Evolutionary conservation across 495 filamentous ascomycete genomes (phyloP), one percentile per base, ranked within the genome.

Genomic region (Aspergillus sparsus): DNA sequence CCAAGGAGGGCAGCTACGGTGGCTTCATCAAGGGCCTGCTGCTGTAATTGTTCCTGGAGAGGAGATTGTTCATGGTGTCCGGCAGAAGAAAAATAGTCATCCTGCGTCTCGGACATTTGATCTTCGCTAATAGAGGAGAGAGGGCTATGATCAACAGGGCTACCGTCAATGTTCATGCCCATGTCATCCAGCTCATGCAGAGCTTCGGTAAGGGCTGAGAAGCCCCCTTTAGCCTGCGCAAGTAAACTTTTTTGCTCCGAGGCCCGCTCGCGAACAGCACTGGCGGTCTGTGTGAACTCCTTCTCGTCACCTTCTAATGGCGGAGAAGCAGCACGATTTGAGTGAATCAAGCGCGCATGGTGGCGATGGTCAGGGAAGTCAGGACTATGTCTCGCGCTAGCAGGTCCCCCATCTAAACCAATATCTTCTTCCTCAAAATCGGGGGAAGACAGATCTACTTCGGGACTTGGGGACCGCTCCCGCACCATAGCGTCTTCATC

Each of bases 211-310:
- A 76, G 71, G 44, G 73, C 70, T 16, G 72, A 75, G 36, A 68
- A 66, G 9, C 66, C 62, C 5, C 69, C 69, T 18, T 58, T 69
- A 6, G 67, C 58, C 15, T 68, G 64, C 37, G 66, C 62, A 7
- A 54, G 53, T 58, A 68, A 69, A 53, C 53, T 70, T 63, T 80
- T 83, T 63, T 82, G 82, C 62, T 78, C 74, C 7, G 78, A 74
- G n/a, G 78, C 90, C 58, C 89, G 84, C 76, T 89, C 89, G 65
- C 91, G 91, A 72, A 97, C 83, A 45, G 86, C 88, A 66, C 88
- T 87, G 8, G 94, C 94, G 6, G 93, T 97, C 75, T 93, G 91
- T 4, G 91, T 97, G 68, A 98, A 98, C 74, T 98, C 94, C 66
- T 88, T 90, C 77, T 98, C 94, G 63, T 98, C 94, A 62, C 90